These are phyloP conservation scores for Sanghuangporus baumii DNA, from an alignment of 1,284 basidiomycete species.

Conservation along the genomic window DNA sequence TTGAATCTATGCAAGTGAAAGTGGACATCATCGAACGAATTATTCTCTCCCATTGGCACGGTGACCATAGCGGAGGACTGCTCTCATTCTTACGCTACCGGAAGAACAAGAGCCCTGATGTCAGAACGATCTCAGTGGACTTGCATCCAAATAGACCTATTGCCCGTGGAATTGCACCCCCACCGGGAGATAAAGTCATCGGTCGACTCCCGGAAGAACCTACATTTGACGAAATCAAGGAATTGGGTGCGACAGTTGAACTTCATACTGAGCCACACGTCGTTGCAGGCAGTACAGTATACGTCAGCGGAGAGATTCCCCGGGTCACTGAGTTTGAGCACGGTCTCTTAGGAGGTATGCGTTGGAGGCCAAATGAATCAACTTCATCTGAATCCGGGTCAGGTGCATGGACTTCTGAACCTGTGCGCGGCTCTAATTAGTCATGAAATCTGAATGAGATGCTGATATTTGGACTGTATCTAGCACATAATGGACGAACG, in stretches of 20 bases:
- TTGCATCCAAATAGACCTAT: constrained; percentile 71
- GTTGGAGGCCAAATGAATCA: constrained; percentile 40
- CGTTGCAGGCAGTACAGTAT: constrained; percentile 55
- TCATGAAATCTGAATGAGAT: background rate
- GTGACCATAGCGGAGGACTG: constrained; percentile 75
- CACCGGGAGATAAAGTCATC: constrained; percentile 51
- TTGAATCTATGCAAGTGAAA: constrained; percentile 52
- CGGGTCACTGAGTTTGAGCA: constrained; percentile 61
- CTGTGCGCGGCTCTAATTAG: constrained; percentile 34
- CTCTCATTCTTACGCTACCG: constrained; percentile 53
- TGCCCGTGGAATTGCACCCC: constrained; percentile 67
- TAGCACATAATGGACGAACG: constrained; percentile 80
- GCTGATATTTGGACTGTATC: background rate
- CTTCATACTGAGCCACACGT: constrained; percentile 53
- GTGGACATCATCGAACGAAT: constrained; percentile 54
- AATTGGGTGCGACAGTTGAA: constrained; percentile 51
- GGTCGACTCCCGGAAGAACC: constrained; percentile 64
- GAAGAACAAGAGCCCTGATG: background rate
- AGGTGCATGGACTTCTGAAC: constrained; percentile 57
- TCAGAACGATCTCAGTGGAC: constrained; percentile 51
- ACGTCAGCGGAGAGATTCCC: constrained; percentile 77
- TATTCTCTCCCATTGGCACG: constrained; percentile 79
- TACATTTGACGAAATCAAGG: constrained; percentile 58
- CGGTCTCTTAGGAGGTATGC: constrained; percentile 61
- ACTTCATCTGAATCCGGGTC: constrained; percentile 32